Conservation (phyloP, 352 stramenopile species). For the Pythium myriotylum region DNA sequence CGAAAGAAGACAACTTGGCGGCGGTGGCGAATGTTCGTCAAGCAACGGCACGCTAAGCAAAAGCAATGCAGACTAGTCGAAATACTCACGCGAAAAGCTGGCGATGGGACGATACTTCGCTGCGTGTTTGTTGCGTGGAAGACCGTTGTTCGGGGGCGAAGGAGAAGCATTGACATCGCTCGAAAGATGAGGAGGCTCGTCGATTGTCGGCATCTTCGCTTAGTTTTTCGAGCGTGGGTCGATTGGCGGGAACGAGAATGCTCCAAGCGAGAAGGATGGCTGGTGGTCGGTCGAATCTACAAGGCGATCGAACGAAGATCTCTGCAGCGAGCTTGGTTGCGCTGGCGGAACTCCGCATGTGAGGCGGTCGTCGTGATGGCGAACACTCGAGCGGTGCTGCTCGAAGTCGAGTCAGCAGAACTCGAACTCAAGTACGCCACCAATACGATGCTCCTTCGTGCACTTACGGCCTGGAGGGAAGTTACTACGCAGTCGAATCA, state of each 20-base stretch:
- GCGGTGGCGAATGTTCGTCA: slow-evolving; percentile 1
- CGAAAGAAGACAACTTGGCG: slow-evolving; percentile 16
- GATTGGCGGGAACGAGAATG: not conserved
- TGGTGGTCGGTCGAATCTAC: slow-evolving; percentile 10
- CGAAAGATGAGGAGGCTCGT: not conserved
- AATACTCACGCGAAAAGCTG: not conserved
- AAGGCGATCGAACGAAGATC: not conserved
- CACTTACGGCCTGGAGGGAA: slow-evolving; percentile 16
- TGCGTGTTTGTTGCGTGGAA: slow-evolving; percentile 7
- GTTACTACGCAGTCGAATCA: not conserved
- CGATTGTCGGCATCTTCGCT: not conserved
- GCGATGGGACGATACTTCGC: not conserved
- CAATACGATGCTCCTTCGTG: not conserved
- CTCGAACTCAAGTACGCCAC: not conserved
- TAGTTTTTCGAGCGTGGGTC: not conserved
- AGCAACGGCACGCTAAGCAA: slow-evolving; percentile 1
- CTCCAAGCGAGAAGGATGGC: slow-evolving; percentile 7
- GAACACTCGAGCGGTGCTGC: slow-evolving; percentile 3
- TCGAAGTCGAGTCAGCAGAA: slow-evolving; percentile 7
- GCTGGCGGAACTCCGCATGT: slow-evolving; percentile 2
- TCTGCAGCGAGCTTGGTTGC: slow-evolving; percentile 7
- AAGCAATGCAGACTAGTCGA: slow-evolving; percentile 5
- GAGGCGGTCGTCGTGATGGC: slow-evolving; percentile 5
- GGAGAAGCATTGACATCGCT: not conserved
- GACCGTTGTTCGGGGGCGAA: not conserved